Evolutionary conservation across 225 moss, liverwort and hornwort genomes (phyloP).

Genomic region (Takakia lepidozioides): DNA sequence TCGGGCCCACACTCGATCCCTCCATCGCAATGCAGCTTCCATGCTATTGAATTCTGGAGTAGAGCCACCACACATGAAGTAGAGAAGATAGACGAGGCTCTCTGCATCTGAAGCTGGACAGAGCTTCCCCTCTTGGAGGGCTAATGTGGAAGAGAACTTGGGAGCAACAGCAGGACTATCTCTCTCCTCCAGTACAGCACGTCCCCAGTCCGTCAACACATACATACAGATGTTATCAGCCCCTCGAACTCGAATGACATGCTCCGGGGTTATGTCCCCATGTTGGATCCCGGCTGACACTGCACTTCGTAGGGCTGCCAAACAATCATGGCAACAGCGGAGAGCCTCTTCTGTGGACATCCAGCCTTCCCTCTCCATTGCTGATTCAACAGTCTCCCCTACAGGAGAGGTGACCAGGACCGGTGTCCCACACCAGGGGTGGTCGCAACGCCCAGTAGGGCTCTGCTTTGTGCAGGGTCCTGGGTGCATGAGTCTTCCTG

Average conservation of each 20-base stretch:
- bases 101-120: constrained; percentile 96
- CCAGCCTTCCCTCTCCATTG: constrained; percentile 80
- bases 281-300: constrained; percentile 79
- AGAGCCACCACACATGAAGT: constrained; percentile 78
- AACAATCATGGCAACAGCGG: constrained; percentile 86
- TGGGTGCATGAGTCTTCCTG: constrained; percentile 97
- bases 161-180: constrained; percentile 88
- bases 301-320: constrained; percentile 87
- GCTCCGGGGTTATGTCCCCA: constrained; percentile 95
- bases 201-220: constrained; percentile 91
- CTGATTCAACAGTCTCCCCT: constrained; percentile 78
- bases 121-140: constrained; percentile 86
- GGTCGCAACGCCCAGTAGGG: constrained; percentile 90
- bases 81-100: constrained; percentile 91
- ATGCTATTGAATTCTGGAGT: constrained; percentile 93
- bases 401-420: constrained; percentile 91
- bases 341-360: constrained; percentile 87
- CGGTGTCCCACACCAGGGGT: constrained; percentile 97
- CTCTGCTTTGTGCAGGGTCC: constrained; percentile 90
- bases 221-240: constrained; percentile 86
- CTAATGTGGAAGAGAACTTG: constrained; percentile 90
- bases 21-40: constrained; percentile 97
- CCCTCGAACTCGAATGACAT: constrained; percentile 87
- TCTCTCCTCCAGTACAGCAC: constrained; percentile 90
- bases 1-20: constrained; percentile 86